These are phyloP conservation scores for Saposhnikovia divaricata DNA, from an alignment of 129 eudicot species.

Conservation along the genomic window DNA sequence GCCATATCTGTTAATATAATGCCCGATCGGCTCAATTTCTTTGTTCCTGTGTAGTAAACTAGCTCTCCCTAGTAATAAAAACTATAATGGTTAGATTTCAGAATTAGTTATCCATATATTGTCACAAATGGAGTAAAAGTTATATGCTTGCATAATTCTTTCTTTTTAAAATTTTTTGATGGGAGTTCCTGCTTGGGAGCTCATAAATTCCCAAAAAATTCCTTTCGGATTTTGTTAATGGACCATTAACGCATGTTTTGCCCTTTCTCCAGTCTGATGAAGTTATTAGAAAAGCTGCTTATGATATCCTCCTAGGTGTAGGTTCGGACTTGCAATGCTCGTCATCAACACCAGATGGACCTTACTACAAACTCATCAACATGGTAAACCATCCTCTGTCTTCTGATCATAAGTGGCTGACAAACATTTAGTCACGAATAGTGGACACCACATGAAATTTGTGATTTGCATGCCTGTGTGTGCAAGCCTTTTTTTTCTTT, in stretches of 20 bases:
- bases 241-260: neutral
- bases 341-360: conserved; percentile 39
- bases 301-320: conserved; percentile 59
- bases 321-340: conserved; percentile 57
- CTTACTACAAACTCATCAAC: conserved; percentile 54
- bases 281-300: conserved; percentile 76
- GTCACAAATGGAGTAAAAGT: neutral
- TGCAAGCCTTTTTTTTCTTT: neutral
- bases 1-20: neutral
- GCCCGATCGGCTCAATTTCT: neutral
- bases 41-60: neutral
- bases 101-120: neutral
- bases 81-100: neutral
- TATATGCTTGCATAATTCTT: neutral
- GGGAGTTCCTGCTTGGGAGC: neutral
- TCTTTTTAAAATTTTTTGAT: neutral
- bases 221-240: neutral
- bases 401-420: neutral
- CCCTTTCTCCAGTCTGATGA: conserved; percentile 55
- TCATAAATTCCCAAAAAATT: neutral
- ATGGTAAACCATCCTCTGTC: conserved; percentile 47
- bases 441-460: neutral
- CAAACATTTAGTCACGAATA: neutral
- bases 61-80: neutral
- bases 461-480: neutral